Conservation (phyloP, 441 rosid species). For the Gossypium schwendimanii region DNA sequence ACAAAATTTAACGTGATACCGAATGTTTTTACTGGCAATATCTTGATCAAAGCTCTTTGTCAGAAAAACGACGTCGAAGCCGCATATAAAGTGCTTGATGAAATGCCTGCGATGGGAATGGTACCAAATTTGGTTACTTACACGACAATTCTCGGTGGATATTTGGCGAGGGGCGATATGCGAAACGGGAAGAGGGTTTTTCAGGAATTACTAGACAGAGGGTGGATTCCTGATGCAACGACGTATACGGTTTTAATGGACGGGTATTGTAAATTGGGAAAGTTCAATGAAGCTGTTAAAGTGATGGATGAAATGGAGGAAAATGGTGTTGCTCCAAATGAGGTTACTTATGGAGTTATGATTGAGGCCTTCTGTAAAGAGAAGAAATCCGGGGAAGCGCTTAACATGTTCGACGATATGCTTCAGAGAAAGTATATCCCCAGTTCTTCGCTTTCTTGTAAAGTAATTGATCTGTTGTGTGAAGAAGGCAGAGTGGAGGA, state of each 20-base stretch:
- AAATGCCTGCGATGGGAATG: conserved; percentile 79
- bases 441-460: conserved; percentile 63
- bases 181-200: conserved; percentile 50
- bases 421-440: conserved; percentile 54
- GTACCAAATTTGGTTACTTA: conserved; percentile 66
- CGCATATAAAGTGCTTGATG: conserved; percentile 56
- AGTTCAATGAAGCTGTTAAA: conserved; percentile 55
- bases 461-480: conserved; percentile 63
- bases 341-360: conserved; percentile 79
- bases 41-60: conserved; percentile 63
- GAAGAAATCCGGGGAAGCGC: conserved; percentile 64
- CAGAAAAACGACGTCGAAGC: conserved; percentile 46
- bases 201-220: conserved; percentile 54
- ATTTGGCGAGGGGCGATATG: conserved; percentile 58
- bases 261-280: conserved; percentile 67
- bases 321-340: conserved; percentile 60
- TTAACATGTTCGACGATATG: conserved; percentile 65
- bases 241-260: conserved; percentile 70
- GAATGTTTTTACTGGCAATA: conserved; percentile 64
- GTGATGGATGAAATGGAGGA: conserved; percentile 88
- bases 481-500: conserved; percentile 54
- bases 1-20: conserved; percentile 50
- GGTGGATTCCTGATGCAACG: conserved; percentile 76
- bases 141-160: conserved; percentile 70
- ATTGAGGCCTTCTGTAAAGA: conserved; percentile 58